Evolutionary conservation across 805 yeast genomes (phyloP), one percentile per base, ranked within the genome.

Genomic region (Zygosaccharomyces lentus): DNA sequence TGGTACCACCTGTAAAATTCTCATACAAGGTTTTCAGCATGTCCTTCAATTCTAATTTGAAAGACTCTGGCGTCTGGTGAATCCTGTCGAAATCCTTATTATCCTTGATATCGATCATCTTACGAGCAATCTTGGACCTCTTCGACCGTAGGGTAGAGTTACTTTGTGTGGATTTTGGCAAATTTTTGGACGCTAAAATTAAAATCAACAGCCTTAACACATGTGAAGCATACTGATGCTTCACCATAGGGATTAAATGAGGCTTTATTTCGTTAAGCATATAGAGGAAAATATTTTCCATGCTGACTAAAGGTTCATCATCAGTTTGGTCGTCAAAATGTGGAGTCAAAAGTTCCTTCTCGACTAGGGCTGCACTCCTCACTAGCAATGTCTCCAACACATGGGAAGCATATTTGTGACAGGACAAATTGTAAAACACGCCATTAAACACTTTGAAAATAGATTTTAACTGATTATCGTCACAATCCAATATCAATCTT

Each of bases 341-440:
- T 37, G 73, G 74, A 2, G 71, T 70, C 40, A 82, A 65, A 24
- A 87, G 59, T 61, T 88, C 96, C 53, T 80, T 78, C 61, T 87
- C 96, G 10, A 86, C 74, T 45, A 84, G 62, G 1, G 86, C 79
- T 2, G 96, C 91, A 43, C 80, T 65, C 62, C 91, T 73, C 25
- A 84, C 85, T 24, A 91, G 65, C 30, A 89, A 71, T 0, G 98
- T 87, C 64, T 91, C 98, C 44, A 89, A 71, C 50, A 95, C 95
- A 65, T 93, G 99, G 0, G 97, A 90, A 1, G 96, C 81, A 61
- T 88, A 91, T 62, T 90, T 89, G 59, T 93, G 97, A 55, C 81
- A 81, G 3, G 93, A 77, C 53, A 90, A 72, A 16, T 82, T 78
- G n/a, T 76, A 78, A 55, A 87, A 84, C 53, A 84, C 84, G n/a